Conservation (phyloP, 23 red algal species). For the Gracilaria gracilis region DNA sequence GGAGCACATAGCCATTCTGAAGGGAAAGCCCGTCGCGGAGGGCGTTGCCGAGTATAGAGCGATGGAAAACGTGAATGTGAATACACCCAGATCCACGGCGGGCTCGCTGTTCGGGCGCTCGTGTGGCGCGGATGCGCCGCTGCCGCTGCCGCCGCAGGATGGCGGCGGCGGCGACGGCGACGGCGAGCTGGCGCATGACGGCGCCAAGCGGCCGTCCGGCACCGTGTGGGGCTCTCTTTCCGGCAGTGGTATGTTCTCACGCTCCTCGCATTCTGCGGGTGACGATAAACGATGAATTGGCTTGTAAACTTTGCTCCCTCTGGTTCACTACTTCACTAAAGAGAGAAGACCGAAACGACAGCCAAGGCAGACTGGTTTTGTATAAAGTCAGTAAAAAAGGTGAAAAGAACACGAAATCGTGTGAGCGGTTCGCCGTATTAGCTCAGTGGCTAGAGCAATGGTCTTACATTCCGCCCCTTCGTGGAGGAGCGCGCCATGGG, state of each 20-base stretch:
- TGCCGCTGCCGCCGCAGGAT: background rate
- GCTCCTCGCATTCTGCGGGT: background rate
- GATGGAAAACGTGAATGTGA: constrained; percentile 19
- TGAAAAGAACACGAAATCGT: background rate
- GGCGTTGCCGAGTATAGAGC: constrained; percentile 61
- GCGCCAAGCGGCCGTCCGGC: background rate
- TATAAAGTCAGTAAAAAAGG: background rate
- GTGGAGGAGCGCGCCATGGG: constrained; percentile 65
- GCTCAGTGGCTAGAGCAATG: constrained; percentile 81
- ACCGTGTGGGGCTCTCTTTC: constrained; percentile 7
- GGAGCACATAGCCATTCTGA: constrained; percentile 46
- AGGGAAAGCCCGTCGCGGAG: constrained; percentile 14
- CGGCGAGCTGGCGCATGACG: background rate
- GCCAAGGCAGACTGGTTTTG: no score
- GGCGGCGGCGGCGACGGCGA: background rate
- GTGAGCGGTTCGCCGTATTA: constrained; percentile 10
- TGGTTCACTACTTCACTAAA: no score
- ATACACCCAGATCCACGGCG: background rate
- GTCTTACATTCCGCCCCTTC: constrained; percentile 56
- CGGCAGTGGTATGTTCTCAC: background rate
- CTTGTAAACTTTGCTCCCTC: background rate
- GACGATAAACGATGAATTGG: background rate
- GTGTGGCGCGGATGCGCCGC: background rate
- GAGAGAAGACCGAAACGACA: no score
- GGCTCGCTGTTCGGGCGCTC: constrained; percentile 29